These are phyloP conservation scores for Septoria linicola DNA, from an alignment of 2,329 filamentous ascomycete species.

Conservation along the genomic window DNA sequence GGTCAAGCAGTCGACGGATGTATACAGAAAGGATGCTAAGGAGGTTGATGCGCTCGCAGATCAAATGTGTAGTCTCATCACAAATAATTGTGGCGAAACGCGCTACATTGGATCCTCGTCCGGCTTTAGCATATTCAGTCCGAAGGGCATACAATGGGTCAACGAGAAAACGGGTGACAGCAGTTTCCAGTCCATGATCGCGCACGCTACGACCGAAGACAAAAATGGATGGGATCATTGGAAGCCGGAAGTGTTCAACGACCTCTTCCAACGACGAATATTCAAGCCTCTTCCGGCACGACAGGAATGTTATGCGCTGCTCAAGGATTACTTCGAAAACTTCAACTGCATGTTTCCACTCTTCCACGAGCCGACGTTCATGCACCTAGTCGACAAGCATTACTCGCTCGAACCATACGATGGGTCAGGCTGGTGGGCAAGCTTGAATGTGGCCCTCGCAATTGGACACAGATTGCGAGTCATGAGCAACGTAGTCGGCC, in stretches of 20 bases:
- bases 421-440: conserved; percentile 97
- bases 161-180: conserved; percentile 96
- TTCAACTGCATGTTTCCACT: conserved; percentile 99
- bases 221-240: conserved; percentile 96
- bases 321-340: conserved; percentile 95
- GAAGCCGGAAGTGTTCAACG: conserved; percentile 96
- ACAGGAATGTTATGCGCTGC: conserved; percentile 79
- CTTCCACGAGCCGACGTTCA: conserved; percentile 97
- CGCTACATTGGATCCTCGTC: conserved; percentile 96
- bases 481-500: conserved; percentile 88
- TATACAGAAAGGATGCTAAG: conserved; percentile 12
- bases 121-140: conserved; percentile 97
- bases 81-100: conserved; percentile 90
- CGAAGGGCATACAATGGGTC: conserved; percentile 97
- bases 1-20: conserved; percentile 6
- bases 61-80: conserved; percentile 98
- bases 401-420: conserved; percentile 92
- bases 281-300: conserved; percentile 83
- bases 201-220: conserved; percentile 77
- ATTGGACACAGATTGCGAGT: conserved; percentile 89
- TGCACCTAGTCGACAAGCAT: conserved; percentile 92
- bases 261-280: conserved; percentile 81
- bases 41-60: conserved; percentile 71
- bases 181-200: conserved; percentile 94
- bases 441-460: conserved; percentile 88